phyloP scores from a whole-genome alignment of 306 rosid species.

The Pyrus bretschneideri region DNA sequence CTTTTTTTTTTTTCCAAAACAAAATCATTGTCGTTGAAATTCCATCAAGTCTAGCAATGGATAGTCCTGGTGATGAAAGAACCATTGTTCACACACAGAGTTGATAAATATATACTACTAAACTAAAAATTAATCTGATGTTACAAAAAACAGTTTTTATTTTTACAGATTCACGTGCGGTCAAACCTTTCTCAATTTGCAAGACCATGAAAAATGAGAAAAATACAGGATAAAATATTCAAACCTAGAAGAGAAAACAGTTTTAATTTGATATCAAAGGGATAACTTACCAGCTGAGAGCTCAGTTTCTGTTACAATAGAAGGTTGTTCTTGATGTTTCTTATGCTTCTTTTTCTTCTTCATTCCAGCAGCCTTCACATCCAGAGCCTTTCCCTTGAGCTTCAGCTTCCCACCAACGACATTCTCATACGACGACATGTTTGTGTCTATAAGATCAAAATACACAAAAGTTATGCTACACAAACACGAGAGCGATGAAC shows the following conservation, averaged over 20 bases:
- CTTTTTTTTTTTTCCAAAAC: no score
- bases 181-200: not conserved
- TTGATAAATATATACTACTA: not conserved
- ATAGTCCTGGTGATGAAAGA: not conserved
- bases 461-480: not conserved
- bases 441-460: conserved; percentile 10
- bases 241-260: not conserved
- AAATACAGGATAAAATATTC: not conserved
- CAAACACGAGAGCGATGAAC: not conserved
- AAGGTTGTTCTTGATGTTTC: conserved; percentile 45
- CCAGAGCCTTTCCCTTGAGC: conserved; percentile 98
- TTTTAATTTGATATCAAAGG: not conserved
- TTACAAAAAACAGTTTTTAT: no score
- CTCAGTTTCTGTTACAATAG: conserved; percentile 45
- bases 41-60: not conserved
- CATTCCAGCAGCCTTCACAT: conserved; percentile 81
- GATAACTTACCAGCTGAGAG: conserved; percentile 42
- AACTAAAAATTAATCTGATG: not conserved
- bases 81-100: not conserved
- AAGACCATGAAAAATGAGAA: not conserved
- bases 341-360: conserved; percentile 83
- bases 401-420: conserved; percentile 91
- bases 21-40: not conserved
- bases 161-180: not conserved
- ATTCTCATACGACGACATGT: conserved; percentile 72